phyloP scores from a whole-genome alignment of 2,329 filamentous ascomycete species.

The Aureobasidium lini region DNA sequence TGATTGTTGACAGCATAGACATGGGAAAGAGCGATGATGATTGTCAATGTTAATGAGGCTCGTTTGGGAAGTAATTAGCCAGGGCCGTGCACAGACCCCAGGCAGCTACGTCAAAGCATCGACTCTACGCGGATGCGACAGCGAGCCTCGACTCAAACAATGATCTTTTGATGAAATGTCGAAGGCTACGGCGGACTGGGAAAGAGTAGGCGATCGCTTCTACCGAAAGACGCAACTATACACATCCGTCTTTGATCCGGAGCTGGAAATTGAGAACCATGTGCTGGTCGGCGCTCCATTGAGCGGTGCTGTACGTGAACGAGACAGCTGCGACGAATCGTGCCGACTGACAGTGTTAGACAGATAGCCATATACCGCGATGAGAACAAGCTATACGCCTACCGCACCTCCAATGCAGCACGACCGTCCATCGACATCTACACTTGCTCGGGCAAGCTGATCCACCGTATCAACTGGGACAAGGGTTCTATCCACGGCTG shows the following conservation, averaged over 20 bases:
- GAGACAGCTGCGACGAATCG: not conserved
- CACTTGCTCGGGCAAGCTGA: conserved; percentile 81
- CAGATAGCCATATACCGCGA: conserved; percentile 80
- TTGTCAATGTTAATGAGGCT: not conserved
- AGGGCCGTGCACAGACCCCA: not conserved
- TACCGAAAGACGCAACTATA: conserved; percentile 94
- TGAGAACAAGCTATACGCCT: conserved; percentile 73
- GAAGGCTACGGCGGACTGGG: conserved; percentile 82
- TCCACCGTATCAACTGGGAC: conserved; percentile 83
- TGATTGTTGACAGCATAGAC: not conserved
- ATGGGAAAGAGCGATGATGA: not conserved
- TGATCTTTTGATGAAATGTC: conserved; percentile 28
- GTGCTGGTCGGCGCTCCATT: conserved; percentile 86
- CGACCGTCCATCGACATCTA: conserved; percentile 91
- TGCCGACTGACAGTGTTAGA: conserved; percentile 18
- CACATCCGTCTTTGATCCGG: conserved; percentile 84
- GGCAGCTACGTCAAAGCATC: not conserved
- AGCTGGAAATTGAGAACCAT: conserved; percentile 92
- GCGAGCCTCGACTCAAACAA: not conserved
- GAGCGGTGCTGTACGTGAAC: conserved; percentile 77
- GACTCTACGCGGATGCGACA: not conserved
- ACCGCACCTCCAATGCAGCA: conserved; percentile 60
- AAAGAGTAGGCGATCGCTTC: conserved; percentile 84
- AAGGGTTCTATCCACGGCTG: conserved; percentile 79
- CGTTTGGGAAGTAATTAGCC: not conserved